Conservation (phyloP, 2,329 filamentous ascomycete genomes). For the Alternaria sp. region DNA sequence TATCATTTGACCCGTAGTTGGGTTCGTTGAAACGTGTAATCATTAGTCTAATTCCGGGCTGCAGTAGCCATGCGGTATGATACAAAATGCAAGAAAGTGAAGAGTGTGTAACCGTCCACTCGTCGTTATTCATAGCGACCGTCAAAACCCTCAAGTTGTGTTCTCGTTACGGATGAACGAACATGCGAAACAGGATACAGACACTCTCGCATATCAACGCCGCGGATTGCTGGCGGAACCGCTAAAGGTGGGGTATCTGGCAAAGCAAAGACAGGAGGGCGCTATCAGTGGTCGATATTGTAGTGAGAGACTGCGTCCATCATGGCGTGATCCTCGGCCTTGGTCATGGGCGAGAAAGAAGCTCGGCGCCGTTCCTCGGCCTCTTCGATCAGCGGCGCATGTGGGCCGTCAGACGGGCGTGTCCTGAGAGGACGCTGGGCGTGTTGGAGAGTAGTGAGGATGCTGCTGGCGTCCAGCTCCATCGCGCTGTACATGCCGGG, state of each 20-base stretch:
- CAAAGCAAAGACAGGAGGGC: background rate
- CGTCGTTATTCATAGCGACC: background rate
- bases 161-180: background rate
- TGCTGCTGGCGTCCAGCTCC: slow-evolving; percentile 45
- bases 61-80: background rate
- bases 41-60: background rate
- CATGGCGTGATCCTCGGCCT: slow-evolving; percentile 7
- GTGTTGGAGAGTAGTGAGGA: slow-evolving; percentile 45
- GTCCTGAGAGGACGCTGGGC: slow-evolving; percentile 33
- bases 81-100: background rate
- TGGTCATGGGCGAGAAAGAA: slow-evolving; percentile 26
- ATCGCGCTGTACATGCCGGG: slow-evolving; percentile 44
- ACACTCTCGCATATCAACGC: background rate
- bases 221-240: background rate
- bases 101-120: background rate
- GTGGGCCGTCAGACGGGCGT: slow-evolving; percentile 40
- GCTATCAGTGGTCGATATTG: background rate
- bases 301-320: slow-evolving; percentile 5
- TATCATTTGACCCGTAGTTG: background rate
- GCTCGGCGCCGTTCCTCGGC: slow-evolving; percentile 35
- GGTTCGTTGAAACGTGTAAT: background rate
- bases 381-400: slow-evolving; percentile 34
- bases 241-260: background rate
- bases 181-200: background rate
- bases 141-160: background rate